Evolutionary conservation across 2,329 filamentous ascomycete species (phyloP).

Genomic region (Colletotrichum agaves): DNA sequence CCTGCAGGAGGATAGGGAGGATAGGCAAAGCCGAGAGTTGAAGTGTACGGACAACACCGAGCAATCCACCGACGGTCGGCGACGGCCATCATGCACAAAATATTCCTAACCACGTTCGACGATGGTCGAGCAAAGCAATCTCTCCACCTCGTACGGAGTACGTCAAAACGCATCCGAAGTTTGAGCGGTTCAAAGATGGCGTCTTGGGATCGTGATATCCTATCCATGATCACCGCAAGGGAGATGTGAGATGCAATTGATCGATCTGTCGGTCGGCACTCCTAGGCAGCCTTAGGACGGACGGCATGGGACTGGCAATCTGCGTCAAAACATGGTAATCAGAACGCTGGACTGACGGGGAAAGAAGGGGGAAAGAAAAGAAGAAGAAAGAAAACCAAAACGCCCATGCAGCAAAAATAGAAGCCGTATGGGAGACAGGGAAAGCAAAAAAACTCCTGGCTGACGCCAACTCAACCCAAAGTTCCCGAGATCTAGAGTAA

Average conservation of each 20-base stretch:
- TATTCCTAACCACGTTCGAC: not conserved
- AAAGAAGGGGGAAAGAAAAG: too few relatives aligned
- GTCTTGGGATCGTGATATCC: constrained; percentile 2
- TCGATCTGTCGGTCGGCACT: not conserved
- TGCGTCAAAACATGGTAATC: constrained; percentile 22
- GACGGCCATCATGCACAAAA: constrained; percentile 3
- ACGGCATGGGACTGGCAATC: constrained; percentile 21
- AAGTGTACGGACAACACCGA: constrained; percentile 19
- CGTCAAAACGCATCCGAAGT: not conserved
- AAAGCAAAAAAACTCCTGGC: not conserved
- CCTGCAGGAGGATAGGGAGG: not conserved
- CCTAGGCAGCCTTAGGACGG: constrained; percentile 14
- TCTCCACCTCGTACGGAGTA: constrained; percentile 1
- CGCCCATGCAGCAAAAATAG: constrained; percentile 1
- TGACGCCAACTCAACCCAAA: not conserved
- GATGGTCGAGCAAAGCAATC: not conserved
- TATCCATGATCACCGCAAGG: not conserved
- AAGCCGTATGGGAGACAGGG: constrained; percentile 7
- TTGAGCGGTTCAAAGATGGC: constrained; percentile 1
- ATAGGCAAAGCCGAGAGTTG: constrained; percentile 11
- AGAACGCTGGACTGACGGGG: too few relatives aligned
- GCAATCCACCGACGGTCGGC: not conserved
- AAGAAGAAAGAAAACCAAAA: too few relatives aligned
- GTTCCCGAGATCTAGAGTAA: not conserved
- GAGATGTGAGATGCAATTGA: not conserved